These are phyloP conservation scores for Erysiphe pulchra DNA, from an alignment of 2,329 filamentous ascomycete genomes.

Conservation along the genomic window DNA sequence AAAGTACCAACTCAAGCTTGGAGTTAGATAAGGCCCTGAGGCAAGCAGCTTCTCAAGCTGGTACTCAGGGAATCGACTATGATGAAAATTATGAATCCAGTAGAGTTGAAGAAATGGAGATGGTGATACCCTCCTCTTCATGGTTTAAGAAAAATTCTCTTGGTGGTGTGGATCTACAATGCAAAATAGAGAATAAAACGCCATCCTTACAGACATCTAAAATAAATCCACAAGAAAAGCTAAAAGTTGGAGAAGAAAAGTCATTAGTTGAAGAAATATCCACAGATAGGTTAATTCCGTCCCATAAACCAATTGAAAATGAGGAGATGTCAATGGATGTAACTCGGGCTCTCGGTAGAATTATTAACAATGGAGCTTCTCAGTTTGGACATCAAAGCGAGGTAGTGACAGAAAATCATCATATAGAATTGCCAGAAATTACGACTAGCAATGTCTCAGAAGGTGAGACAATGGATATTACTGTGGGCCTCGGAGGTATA, in stretches of 20 bases:
- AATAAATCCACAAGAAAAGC: background rate
- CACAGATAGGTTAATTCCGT: no score
- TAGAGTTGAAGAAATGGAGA: slow-evolving; percentile 35
- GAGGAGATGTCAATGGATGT: slow-evolving; percentile 72
- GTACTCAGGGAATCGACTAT: slow-evolving; percentile 40
- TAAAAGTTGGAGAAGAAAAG: background rate
- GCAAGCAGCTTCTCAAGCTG: slow-evolving; percentile 49
- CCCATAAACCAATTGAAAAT: no score
- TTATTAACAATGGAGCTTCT: slow-evolving; percentile 22
- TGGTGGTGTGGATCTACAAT: slow-evolving; percentile 21
- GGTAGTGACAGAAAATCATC: slow-evolving; percentile 10
- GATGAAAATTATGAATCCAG: slow-evolving; percentile 26
- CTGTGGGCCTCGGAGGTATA: slow-evolving; percentile 27
- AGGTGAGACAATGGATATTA: slow-evolving; percentile 32
- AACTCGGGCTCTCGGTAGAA: slow-evolving; percentile 57
- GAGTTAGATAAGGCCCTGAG: slow-evolving; percentile 55
- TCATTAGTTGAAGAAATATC: slow-evolving; percentile 4
- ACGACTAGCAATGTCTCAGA: slow-evolving; percentile 3
- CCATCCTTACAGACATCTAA: background rate
- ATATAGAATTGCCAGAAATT: slow-evolving; percentile 22
- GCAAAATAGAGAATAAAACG: slow-evolving; percentile 12
- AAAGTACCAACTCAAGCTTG: slow-evolving; percentile 38
- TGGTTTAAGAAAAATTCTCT: slow-evolving; percentile 37
- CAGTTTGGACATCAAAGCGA: slow-evolving; percentile 9
- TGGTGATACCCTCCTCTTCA: slow-evolving; percentile 40